Percentiles rank a stretch among this genome's conserved stretches.
phyloP scores from a whole-genome alignment of 2,329 filamentous ascomycete genomes.

The Metarhizium rileyi region DNA sequence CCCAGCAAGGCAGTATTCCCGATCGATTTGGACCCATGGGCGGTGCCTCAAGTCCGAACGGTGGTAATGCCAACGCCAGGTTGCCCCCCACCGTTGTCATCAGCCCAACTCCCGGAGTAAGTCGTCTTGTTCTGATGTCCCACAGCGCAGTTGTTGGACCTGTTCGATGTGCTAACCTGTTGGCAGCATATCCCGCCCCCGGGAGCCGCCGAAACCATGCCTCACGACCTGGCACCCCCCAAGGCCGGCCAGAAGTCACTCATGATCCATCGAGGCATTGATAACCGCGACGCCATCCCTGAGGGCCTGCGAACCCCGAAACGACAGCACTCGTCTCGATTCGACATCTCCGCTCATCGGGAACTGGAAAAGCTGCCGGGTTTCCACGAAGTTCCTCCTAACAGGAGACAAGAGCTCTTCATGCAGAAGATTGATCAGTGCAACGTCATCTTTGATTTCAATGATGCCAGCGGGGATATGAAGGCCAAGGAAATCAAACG shows the following conservation, averaged over 20 bases:
- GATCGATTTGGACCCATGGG: conserved; percentile 33
- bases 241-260: conserved; percentile 85
- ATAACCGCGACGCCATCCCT: conserved; percentile 82
- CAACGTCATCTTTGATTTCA: conserved; percentile 99
- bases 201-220: conserved; percentile 94
- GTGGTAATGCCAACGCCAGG: conserved; percentile 22
- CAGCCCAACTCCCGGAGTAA: conserved; percentile 85
- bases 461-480: conserved; percentile 96
- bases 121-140: conserved; percentile 18
- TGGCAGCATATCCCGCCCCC: conserved; percentile 75
- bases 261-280: conserved; percentile 73
- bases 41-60: conserved; percentile 26
- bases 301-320: conserved; percentile 93
- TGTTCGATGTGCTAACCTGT: not conserved
- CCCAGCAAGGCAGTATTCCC: conserved; percentile 24
- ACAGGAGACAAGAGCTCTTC: conserved; percentile 89
- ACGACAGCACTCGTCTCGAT: conserved; percentile 92
- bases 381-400: conserved; percentile 94
- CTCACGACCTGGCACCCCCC: conserved; percentile 87
- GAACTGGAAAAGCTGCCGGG: conserved; percentile 95
- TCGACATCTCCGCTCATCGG: conserved; percentile 93
- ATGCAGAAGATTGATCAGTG: conserved; percentile 99
- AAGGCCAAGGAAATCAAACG: conserved; percentile 99
- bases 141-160: not conserved
- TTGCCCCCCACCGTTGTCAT: conserved; percentile 85